Evolutionary conservation across 306 rosid genomes (phyloP).

Genomic region (Cucumis melo): DNA sequence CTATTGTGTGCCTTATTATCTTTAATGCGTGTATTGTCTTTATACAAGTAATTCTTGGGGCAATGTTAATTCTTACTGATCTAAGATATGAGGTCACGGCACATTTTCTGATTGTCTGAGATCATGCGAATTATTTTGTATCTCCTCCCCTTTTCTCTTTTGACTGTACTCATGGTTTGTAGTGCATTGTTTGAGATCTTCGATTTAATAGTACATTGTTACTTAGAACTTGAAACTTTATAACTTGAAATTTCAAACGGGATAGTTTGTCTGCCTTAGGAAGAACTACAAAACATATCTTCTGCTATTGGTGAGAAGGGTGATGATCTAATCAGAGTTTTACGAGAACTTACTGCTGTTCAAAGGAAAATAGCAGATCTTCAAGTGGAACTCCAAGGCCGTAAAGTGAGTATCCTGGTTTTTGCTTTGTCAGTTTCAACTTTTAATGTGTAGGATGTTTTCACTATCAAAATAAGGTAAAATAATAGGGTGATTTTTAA

Average conservation of each 20-base stretch:
- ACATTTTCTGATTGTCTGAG: background rate
- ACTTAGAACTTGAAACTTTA: background rate
- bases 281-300: conserved; percentile 44
- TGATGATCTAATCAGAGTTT: conserved; percentile 66
- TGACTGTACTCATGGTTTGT: background rate
- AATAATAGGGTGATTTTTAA: background rate
- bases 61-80: background rate
- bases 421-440: background rate
- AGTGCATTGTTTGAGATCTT: background rate
- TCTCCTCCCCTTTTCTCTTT: background rate
- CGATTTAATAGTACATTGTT: background rate
- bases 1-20: background rate
- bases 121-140: background rate
- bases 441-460: background rate
- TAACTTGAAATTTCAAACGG: background rate
- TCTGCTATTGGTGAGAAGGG: conserved; percentile 59
- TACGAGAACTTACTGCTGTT: conserved; percentile 72
- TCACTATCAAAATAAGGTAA: background rate
- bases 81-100: background rate
- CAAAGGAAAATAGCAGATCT: conserved; percentile 88
- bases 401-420: conserved; percentile 43
- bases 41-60: background rate
- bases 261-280: conserved; percentile 22
- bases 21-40: background rate
- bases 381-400: conserved; percentile 97